Evolutionary conservation across 1,139 yeast genomes (phyloP).

Genomic region (Saccharomyces hybrid): DNA sequence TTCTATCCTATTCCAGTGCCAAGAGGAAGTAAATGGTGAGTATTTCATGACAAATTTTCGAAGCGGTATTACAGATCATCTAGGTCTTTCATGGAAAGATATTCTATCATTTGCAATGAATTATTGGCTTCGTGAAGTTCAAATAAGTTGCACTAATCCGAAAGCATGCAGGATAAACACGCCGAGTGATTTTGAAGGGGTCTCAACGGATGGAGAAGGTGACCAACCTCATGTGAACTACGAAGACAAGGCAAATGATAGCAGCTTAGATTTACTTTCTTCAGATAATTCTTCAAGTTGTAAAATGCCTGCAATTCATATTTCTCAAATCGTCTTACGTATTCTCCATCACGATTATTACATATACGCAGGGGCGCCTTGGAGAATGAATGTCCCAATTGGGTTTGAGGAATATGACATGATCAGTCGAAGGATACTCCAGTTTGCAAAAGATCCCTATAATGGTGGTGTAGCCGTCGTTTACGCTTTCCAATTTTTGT

Average conservation of each 20-base stretch:
- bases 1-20: conserved; percentile 66
- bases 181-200: neutral
- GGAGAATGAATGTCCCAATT: conserved; percentile 70
- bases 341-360: conserved; percentile 72
- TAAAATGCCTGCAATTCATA: conserved; percentile 55
- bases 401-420: conserved; percentile 46
- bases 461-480: conserved; percentile 46
- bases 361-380: conserved; percentile 74
- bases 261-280: conserved; percentile 25
- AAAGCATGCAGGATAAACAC: conserved; percentile 11
- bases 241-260: conserved; percentile 13
- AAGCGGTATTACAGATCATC: conserved; percentile 38
- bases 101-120: conserved; percentile 55
- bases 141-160: conserved; percentile 14
- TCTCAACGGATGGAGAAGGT: neutral
- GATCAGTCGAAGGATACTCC: conserved; percentile 43
- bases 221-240: conserved; percentile 3
- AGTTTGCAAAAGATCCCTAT: conserved; percentile 23
- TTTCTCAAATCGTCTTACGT: conserved; percentile 65
- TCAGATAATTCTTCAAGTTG: conserved; percentile 33
- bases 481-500: conserved; percentile 54
- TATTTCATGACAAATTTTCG: conserved; percentile 45
- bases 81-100: conserved; percentile 49
- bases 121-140: conserved; percentile 40
- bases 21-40: conserved; percentile 37